These are phyloP conservation scores for Prillingera fragicola DNA, from an alignment of 1,284 basidiomycete species.

Conservation along the genomic window DNA sequence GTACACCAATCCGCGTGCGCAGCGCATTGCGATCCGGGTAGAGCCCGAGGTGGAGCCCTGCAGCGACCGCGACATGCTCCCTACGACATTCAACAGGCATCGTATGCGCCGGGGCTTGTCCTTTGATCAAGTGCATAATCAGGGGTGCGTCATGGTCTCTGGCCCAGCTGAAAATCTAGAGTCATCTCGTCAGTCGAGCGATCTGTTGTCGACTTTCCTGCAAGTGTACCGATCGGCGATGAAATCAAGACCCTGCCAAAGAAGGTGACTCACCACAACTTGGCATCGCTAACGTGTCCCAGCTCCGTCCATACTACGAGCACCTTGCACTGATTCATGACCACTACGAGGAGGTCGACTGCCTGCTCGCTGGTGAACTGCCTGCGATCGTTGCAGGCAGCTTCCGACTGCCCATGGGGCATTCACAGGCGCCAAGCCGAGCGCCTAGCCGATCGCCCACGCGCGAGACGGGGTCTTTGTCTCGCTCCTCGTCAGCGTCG, in stretches of 20 bases:
- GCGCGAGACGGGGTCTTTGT: no score
- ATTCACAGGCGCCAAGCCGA: no score
- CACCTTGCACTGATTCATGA: slow-evolving; percentile 33
- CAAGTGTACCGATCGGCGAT: slow-evolving; percentile 29
- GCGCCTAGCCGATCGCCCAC: no score
- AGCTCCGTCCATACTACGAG: slow-evolving; percentile 42
- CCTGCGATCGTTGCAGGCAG: slow-evolving; percentile 39
- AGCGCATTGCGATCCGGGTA: not conserved
- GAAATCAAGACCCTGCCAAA: slow-evolving; percentile 35
- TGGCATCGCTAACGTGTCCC: slow-evolving; percentile 5
- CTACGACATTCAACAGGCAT: slow-evolving; percentile 10
- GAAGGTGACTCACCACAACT: slow-evolving; percentile 28
- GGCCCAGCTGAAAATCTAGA: slow-evolving; percentile 13
- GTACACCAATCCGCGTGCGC: slow-evolving; percentile 10
- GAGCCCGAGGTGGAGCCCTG: no score
- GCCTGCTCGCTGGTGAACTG: slow-evolving; percentile 41
- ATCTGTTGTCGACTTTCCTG: slow-evolving; percentile 29
- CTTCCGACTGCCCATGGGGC: slow-evolving; percentile 28
- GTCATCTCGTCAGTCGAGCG: slow-evolving; percentile 33
- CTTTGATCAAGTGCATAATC: slow-evolving; percentile 8
- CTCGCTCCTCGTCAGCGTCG: no score
- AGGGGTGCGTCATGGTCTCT: slow-evolving; percentile 1
- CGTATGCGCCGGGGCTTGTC: slow-evolving; percentile 11
- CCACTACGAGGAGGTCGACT: slow-evolving; percentile 46
- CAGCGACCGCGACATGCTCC: no score